phyloP scores from a whole-genome alignment of 139 green algal genomes.

The Axilococcus clingmanii region DNA sequence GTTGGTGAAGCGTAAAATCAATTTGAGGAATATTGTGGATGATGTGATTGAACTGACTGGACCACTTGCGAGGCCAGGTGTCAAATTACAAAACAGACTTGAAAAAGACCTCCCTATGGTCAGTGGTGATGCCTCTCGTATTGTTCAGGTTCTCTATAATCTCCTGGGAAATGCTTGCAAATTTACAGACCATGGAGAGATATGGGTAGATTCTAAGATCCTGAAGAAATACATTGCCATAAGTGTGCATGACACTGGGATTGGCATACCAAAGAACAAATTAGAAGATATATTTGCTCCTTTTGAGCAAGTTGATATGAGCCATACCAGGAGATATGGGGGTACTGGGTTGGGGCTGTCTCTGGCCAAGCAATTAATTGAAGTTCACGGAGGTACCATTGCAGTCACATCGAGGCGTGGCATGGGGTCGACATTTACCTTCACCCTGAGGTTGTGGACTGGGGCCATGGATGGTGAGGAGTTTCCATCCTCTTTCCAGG shows the following conservation, averaged over 20 bases:
- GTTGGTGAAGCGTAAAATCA: not conserved
- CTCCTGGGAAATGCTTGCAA: conserved; percentile 48
- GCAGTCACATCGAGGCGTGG: conserved; percentile 21
- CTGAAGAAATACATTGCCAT: conserved; percentile 21
- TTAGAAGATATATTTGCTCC: conserved; percentile 44
- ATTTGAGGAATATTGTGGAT: conserved; percentile 26
- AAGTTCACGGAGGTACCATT: conserved; percentile 48
- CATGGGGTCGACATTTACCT: conserved; percentile 46
- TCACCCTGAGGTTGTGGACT: conserved; percentile 22
- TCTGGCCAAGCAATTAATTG: conserved; percentile 53
- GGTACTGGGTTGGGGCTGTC: conserved; percentile 61
- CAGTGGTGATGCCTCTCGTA: conserved; percentile 30
- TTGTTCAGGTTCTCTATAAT: conserved; percentile 51
- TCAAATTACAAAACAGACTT: conserved; percentile 26
- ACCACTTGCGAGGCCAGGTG: conserved; percentile 40
- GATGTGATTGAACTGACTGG: conserved; percentile 41
- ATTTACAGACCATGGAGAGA: conserved; percentile 43
- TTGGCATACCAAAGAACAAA: conserved; percentile 43
- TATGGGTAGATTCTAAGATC: conserved; percentile 9
- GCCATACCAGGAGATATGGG: conserved; percentile 54
- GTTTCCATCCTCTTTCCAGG: not conserved
- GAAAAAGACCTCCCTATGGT: conserved; percentile 25
- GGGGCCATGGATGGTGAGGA: not conserved
- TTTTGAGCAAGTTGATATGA: conserved; percentile 66
- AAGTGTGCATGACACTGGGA: conserved; percentile 42